Percentiles rank a stretch among this genome's conserved stretches.
These are phyloP conservation scores for Metschnikowia continentalis DNA, from an alignment of 805 yeast species.

Conservation along the genomic window DNA sequence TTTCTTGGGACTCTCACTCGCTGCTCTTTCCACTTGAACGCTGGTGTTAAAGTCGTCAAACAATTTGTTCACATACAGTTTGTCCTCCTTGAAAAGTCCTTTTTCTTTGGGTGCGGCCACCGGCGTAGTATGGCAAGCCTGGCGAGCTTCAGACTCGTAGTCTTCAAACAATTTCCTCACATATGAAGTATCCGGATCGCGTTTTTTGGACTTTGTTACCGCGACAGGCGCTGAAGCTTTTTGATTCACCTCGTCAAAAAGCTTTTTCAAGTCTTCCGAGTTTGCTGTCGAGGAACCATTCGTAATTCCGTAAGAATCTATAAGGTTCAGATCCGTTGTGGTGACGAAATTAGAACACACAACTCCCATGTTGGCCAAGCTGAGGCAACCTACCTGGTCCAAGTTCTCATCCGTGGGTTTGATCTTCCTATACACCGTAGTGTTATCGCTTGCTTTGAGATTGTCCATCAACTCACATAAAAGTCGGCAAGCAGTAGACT, in stretches of 20 bases:
- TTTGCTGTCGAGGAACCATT: neutral
- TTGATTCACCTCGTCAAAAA: constrained; percentile 14
- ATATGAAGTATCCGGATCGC: constrained; percentile 12
- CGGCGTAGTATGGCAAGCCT: neutral
- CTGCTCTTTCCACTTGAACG: constrained; percentile 7
- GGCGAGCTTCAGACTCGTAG: constrained; percentile 13
- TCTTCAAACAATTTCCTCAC: constrained; percentile 19
- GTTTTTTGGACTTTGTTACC: constrained; percentile 4
- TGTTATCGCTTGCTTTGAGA: constrained; percentile 19
- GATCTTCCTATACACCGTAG: constrained; percentile 20
- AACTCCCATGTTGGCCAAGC: constrained; percentile 48
- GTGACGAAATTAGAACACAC: constrained; percentile 52
- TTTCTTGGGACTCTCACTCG: constrained; percentile 7
- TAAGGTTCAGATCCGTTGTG: constrained; percentile 30
- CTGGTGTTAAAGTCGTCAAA: constrained; percentile 18
- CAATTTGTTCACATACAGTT: constrained; percentile 26
- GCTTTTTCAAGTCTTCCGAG: constrained; percentile 6
- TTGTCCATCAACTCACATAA: constrained; percentile 38
- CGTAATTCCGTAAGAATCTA: constrained; percentile 26
- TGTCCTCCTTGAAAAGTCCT: constrained; percentile 18
- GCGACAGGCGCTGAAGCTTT: neutral
- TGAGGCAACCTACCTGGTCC: constrained; percentile 28
- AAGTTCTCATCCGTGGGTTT: constrained; percentile 16
- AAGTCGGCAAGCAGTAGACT: constrained; percentile 32
- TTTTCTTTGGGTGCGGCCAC: constrained; percentile 4